Evolutionary conservation across 179 eudicot species (phyloP), one percentile per base, ranked within the genome.

Genomic region (Drosera spatulata): DNA sequence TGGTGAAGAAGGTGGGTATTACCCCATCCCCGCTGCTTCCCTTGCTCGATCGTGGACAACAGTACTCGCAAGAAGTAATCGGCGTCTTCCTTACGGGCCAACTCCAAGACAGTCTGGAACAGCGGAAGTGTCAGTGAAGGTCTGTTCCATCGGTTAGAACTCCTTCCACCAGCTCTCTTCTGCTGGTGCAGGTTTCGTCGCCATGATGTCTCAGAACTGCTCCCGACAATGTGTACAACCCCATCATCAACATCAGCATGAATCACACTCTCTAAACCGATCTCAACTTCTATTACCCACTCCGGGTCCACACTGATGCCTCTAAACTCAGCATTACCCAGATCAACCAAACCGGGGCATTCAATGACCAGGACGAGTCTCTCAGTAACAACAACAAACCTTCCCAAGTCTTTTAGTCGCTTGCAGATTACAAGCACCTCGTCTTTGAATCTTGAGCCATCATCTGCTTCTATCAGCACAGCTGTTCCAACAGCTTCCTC

Each of bases 401-500:
- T 80, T 49, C 93, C 99, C 44, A 76, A 75, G 38, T 68, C 79
- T 56, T 78, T 84, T 10, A 93, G 82, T n/a, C 79, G 64, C 73
- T 86, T 88, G 79, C 93, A 93, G 62, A 77, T 61, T 47, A 93
- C 71, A 55, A 88, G 66, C 13, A 41, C 63, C 69, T 93, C 95
- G 22, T 82, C 83, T 67, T 76, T 75, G 57, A 75, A 72, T 59
- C 69, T 87, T 40, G 73, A 70, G 13, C 75, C 82, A 50, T 79
- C 76, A 39, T 82, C 85, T 10, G 76, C 76, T 60, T 83, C 81
- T 6, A 70, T 60, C 53, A 93, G 82, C 39, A 93, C 75, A 53
- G 91, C 75, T 53, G 81, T 59, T 64, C 95, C 99, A 41, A 88
- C 71, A 11, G 96, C 99, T 74, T 86, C 99, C 68, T 88, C 96